Evolutionary conservation across 1,284 basidiomycete genomes (phyloP).

Genomic region (Gymnopus androsaceus): DNA sequence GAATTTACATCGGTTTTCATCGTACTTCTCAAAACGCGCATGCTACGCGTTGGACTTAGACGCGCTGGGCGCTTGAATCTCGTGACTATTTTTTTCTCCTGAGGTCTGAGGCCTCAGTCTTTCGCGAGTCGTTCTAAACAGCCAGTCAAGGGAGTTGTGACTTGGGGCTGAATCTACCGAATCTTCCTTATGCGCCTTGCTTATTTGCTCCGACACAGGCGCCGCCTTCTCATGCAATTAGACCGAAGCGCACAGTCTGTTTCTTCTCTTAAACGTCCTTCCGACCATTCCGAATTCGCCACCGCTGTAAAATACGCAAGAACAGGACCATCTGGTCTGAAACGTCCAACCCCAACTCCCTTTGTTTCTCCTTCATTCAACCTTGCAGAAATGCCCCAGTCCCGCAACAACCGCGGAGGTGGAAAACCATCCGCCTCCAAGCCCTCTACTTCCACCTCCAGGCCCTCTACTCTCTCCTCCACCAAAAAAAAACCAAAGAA

Average conservation of each 20-base stretch:
- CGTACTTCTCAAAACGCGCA: no score
- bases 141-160: conserved; percentile 3
- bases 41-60: no score
- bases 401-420: no score
- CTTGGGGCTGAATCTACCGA: not conserved
- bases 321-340: not conserved
- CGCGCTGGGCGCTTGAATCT: no score
- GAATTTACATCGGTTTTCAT: no score
- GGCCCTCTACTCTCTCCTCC: no score
- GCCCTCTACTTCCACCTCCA: not conserved
- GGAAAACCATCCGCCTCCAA: no score
- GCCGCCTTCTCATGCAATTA: conserved; percentile 18
- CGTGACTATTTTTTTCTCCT: no score
- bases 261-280: conserved; percentile 15
- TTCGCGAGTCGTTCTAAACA: not conserved
- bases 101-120: no score
- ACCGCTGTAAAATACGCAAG: conserved; percentile 14
- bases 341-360: not conserved
- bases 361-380: not conserved
- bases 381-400: not conserved
- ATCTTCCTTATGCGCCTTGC: conserved; percentile 12
- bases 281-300: conserved; percentile 3
- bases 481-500: no score
- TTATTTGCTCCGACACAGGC: conserved; percentile 13
- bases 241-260: conserved; percentile 1